Conservation (phyloP, 75 land plant genomes). For the Larix kaempferi region DNA sequence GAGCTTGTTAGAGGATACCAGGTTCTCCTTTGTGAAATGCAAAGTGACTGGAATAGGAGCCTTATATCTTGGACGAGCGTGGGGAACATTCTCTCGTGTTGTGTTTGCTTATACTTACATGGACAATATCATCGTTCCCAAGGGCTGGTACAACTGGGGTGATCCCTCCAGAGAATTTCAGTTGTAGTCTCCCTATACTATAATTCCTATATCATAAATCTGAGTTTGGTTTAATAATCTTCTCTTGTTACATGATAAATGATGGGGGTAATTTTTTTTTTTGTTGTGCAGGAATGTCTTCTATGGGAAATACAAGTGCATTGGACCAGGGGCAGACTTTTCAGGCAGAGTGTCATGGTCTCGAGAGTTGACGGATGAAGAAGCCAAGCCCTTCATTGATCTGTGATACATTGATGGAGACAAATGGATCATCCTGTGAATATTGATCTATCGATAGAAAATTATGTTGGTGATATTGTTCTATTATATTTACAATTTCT, state of each 20-base stretch:
- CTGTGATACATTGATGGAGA: constrained; percentile 55
- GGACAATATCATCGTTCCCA: constrained; percentile 35
- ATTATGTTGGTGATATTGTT: too few species aligned
- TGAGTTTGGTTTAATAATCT: too few species aligned
- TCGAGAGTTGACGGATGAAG: constrained; percentile 24
- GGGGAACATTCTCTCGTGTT: constrained; percentile 59
- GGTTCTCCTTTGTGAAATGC: constrained; percentile 58
- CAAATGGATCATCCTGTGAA: constrained; percentile 34
- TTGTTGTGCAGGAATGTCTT: constrained; percentile 33
- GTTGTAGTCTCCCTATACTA: neutral
- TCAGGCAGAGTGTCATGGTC: constrained; percentile 53
- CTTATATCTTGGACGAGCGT: constrained; percentile 50
- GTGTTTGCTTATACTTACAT: constrained; percentile 52
- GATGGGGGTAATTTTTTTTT: neutral
- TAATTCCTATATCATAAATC: too few species aligned
- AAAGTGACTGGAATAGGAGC: constrained; percentile 43
- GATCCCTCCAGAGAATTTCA: constrained; percentile 20
- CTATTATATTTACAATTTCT: too few species aligned
- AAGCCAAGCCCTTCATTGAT: constrained; percentile 51
- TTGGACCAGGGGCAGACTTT: constrained; percentile 56
- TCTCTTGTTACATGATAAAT: neutral
- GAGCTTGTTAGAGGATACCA: constrained; percentile 29
- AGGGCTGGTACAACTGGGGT: constrained; percentile 69
- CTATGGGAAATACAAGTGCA: constrained; percentile 55
- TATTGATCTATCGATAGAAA: too few species aligned